Evolutionary conservation across 192 early-diverging fungal species (phyloP).

Genomic region (Pilobolus umbonatus): DNA sequence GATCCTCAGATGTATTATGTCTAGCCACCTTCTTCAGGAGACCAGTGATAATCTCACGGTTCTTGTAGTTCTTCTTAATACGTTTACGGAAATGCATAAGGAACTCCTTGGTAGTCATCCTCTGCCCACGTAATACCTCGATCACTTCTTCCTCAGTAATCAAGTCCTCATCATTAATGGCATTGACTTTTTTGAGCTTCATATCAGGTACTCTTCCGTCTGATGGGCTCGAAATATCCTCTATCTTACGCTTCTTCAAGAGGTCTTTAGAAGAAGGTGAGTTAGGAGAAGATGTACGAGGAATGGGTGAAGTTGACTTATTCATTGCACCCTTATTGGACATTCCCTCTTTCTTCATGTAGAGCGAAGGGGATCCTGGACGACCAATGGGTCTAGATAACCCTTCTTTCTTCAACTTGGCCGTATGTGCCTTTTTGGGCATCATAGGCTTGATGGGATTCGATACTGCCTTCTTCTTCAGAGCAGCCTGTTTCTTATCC

Average conservation of each 20-base stretch:
- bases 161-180: slow-evolving; percentile 29
- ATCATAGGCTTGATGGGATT: slow-evolving; percentile 19
- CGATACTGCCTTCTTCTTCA: slow-evolving; percentile 18
- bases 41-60: slow-evolving; percentile 39
- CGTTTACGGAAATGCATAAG: slow-evolving; percentile 57
- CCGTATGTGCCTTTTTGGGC: slow-evolving; percentile 23
- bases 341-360: slow-evolving; percentile 12
- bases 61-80: slow-evolving; percentile 47
- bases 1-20: slow-evolving; percentile 25
- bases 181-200: not conserved
- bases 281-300: not conserved
- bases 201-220: not conserved
- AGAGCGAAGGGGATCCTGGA: slow-evolving; percentile 28
- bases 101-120: slow-evolving; percentile 61
- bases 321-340: not conserved
- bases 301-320: not conserved
- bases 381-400: slow-evolving; percentile 33
- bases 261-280: not conserved
- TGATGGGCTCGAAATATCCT: not conserved
- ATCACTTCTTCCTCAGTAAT: slow-evolving; percentile 70
- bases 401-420: slow-evolving; percentile 21
- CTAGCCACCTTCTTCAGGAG: slow-evolving; percentile 46
- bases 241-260: not conserved
- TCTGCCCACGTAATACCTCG: slow-evolving; percentile 45
- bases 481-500: slow-evolving; percentile 12